A percentile compares a stretch with the other conserved stretches of the same genome.
Evolutionary conservation across 2,329 filamentous ascomycete species (phyloP).

Genomic region (Xylariaceae sp.): DNA sequence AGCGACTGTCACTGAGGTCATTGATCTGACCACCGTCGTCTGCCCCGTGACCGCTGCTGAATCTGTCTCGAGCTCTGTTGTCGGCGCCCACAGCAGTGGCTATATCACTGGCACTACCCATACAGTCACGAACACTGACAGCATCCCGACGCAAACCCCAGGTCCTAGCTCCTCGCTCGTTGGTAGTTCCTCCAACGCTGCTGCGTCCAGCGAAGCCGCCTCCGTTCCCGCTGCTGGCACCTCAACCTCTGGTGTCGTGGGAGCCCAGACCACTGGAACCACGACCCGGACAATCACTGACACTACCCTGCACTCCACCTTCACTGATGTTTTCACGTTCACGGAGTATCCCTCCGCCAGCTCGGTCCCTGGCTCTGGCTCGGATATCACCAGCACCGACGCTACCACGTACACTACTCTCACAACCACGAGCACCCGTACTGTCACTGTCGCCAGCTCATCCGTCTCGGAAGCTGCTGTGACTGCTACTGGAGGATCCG

Average conservation of each 20-base stretch:
- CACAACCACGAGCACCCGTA: slow-evolving; percentile 30
- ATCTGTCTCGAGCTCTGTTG: slow-evolving; percentile 29
- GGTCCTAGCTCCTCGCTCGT: slow-evolving; percentile 11
- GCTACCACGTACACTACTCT: slow-evolving; percentile 29
- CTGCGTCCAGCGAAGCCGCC: slow-evolving; percentile 9
- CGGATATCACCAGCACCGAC: slow-evolving; percentile 13
- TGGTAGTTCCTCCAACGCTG: slow-evolving; percentile 5
- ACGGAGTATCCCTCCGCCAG: slow-evolving; percentile 16
- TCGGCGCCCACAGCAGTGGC: slow-evolving; percentile 30
- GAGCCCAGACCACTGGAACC: slow-evolving; percentile 26
- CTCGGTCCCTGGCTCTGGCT: slow-evolving; percentile 7
- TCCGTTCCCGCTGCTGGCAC: slow-evolving; percentile 10
- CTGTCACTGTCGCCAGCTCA: slow-evolving; percentile 24
- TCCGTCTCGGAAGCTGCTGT: slow-evolving; percentile 4
- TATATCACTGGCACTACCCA: slow-evolving; percentile 28
- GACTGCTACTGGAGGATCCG: slow-evolving; percentile 11
- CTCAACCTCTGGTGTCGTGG: slow-evolving; percentile 27
- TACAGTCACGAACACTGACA: slow-evolving; percentile 17
- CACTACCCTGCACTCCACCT: slow-evolving; percentile 30
- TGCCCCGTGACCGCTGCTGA: slow-evolving; percentile 33
- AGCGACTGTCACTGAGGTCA: slow-evolving; percentile 32
- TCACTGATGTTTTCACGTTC: slow-evolving; percentile 27
- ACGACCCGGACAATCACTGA: slow-evolving; percentile 25
- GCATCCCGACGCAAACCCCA: slow-evolving; percentile 15
- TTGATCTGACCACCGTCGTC: slow-evolving; percentile 34